Conservation (phyloP, 164 flowering plant genomes). For the Warburgia ugandensis region DNA sequence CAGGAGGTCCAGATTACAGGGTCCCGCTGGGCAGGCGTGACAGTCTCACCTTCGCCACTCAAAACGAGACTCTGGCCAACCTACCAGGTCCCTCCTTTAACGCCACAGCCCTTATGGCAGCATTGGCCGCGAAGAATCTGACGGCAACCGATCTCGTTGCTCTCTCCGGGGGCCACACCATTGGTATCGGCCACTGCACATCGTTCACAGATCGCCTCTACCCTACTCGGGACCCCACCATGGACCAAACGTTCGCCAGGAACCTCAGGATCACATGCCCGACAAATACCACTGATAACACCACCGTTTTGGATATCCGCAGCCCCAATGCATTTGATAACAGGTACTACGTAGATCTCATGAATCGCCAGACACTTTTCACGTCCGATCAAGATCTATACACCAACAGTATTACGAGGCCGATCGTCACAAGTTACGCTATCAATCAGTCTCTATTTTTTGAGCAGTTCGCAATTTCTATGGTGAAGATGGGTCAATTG, state of each 20-base stretch:
- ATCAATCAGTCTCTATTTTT: constrained; percentile 8
- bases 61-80: too few species aligned
- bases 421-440: constrained; percentile 13
- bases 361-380: constrained; percentile 25
- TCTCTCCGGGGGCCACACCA: constrained; percentile 23
- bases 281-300: background rate
- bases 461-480: constrained; percentile 22
- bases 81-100: too few species aligned
- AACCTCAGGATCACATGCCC: constrained; percentile 15
- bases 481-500: constrained; percentile 32
- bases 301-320: constrained; percentile 18
- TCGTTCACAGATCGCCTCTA: constrained; percentile 12
- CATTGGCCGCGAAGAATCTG: too few species aligned
- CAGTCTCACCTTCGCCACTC: too few species aligned
- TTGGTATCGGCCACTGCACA: constrained; percentile 26
- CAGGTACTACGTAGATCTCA: constrained; percentile 19
- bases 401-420: constrained; percentile 15
- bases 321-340: constrained; percentile 21
- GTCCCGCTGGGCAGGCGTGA: too few species aligned
- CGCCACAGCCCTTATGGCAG: too few species aligned
- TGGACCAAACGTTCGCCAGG: constrained; percentile 10
- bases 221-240: constrained; percentile 21
- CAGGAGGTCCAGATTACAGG: too few species aligned
- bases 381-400: constrained; percentile 25
- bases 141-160: constrained; percentile 17